A percentile compares a stretch with the other conserved stretches of the same genome.
phyloP scores from a whole-genome alignment of 495 filamentous ascomycete genomes.

The Aspergillus baeticus region DNA sequence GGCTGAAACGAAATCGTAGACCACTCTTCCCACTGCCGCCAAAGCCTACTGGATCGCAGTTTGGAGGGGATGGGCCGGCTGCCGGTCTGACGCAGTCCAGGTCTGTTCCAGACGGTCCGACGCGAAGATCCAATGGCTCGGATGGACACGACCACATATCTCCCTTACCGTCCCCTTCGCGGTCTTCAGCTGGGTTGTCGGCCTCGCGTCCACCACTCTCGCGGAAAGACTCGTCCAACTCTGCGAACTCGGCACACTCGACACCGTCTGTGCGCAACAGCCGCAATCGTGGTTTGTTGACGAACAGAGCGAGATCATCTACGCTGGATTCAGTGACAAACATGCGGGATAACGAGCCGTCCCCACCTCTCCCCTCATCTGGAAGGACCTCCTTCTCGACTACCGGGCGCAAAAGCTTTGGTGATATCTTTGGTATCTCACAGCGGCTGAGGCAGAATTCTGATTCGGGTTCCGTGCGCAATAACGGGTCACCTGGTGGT shows the following conservation, averaged over 20 bases:
- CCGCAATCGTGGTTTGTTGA: conserved; percentile 23
- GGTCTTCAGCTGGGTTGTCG: conserved; percentile 46
- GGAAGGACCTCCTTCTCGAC: conserved; percentile 78
- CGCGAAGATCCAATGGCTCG: conserved; percentile 26
- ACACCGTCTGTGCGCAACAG: conserved; percentile 58
- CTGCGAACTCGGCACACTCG: conserved; percentile 67
- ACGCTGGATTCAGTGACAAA: conserved; percentile 75
- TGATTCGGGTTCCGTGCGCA: conserved; percentile 60
- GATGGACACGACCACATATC: conserved; percentile 41
- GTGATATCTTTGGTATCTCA: conserved; percentile 77
- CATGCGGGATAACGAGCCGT: conserved; percentile 56
- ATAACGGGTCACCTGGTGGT: conserved; percentile 48
- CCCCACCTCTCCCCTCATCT: conserved; percentile 57
- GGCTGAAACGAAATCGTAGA: conserved; percentile 76
- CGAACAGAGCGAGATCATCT: conserved; percentile 70
- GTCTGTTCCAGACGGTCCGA: conserved; percentile 20
- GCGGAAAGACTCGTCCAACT: conserved; percentile 64
- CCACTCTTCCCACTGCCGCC: conserved; percentile 87
- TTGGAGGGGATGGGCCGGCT: conserved; percentile 21
- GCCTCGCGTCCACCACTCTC: conserved; percentile 43
- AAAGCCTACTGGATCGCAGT: conserved; percentile 43
- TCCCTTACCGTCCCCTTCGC: conserved; percentile 57
- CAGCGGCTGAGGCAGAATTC: conserved; percentile 75
- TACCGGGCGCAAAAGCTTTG: conserved; percentile 82
- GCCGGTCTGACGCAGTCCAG: conserved; percentile 25